A percentile compares a stretch with the other conserved stretches of the same genome.
Conservation (phyloP, 2,329 filamentous ascomycete species). For the Ceratocystis smalleyi region DNA sequence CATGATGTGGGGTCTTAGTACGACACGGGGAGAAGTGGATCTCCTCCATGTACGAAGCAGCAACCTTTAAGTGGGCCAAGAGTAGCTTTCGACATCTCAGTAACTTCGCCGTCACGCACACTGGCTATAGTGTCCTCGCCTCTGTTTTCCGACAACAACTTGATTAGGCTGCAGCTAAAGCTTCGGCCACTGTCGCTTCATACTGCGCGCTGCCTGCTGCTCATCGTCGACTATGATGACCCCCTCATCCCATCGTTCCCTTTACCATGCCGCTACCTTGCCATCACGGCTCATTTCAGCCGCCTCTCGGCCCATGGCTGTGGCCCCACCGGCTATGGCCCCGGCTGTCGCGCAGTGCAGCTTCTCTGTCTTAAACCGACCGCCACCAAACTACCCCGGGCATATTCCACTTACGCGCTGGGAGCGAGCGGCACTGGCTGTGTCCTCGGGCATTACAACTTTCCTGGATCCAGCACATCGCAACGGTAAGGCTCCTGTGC, state of each 20-base stretch:
- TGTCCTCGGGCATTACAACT: constrained; percentile 48
- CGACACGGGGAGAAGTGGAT: too few species aligned
- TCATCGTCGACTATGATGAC: background rate
- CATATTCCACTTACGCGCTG: constrained; percentile 74
- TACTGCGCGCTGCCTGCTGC: background rate
- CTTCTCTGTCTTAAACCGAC: constrained; percentile 76
- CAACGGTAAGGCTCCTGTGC: constrained; percentile 39
- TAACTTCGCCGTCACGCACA: too few species aligned
- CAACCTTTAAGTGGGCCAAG: too few species aligned
- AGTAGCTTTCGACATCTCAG: too few species aligned
- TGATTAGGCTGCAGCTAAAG: too few species aligned
- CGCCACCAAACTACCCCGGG: constrained; percentile 73
- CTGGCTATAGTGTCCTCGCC: too few species aligned
- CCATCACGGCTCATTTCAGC: background rate
- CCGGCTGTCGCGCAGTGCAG: background rate
- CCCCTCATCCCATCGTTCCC: background rate
- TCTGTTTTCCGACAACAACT: too few species aligned
- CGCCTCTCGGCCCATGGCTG: background rate
- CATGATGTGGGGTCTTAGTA: too few species aligned
- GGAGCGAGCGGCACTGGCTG: constrained; percentile 58
- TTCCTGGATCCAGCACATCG: constrained; percentile 57
- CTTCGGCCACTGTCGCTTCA: too few species aligned
- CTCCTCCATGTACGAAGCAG: too few species aligned
- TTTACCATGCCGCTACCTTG: background rate
- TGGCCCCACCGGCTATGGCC: background rate